Percentiles rank a stretch among this genome's conserved stretches.
These are phyloP conservation scores for Lasiosphaeria hispida DNA, from an alignment of 495 filamentous ascomycete genomes.

Conservation along the genomic window DNA sequence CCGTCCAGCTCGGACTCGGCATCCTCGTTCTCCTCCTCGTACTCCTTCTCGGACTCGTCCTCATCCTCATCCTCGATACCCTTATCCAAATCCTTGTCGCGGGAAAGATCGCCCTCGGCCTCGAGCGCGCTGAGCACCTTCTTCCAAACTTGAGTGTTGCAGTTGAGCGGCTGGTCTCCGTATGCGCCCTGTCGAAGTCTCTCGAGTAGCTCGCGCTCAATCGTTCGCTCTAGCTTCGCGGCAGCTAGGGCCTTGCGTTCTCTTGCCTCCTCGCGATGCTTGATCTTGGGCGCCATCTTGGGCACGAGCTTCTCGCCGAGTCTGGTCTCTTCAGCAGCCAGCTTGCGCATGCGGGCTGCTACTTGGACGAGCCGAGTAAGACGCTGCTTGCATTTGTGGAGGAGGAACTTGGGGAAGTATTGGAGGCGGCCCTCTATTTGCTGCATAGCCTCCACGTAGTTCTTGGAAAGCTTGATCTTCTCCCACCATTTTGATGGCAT, in stretches of 20 bases:
- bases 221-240: slow-evolving; percentile 92
- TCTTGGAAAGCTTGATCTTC: slow-evolving; percentile 80
- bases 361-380: slow-evolving; percentile 94
- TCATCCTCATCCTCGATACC: slow-evolving; percentile 76
- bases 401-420: slow-evolving; percentile 94
- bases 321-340: slow-evolving; percentile 84
- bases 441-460: slow-evolving; percentile 79
- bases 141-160: slow-evolving; percentile 94
- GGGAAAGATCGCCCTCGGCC: slow-evolving; percentile 73
- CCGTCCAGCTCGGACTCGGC: slow-evolving; percentile 62
- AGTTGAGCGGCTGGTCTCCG: slow-evolving; percentile 90
- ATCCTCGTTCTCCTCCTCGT: slow-evolving; percentile 67
- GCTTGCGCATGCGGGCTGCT: slow-evolving; percentile 73
- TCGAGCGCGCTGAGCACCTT: slow-evolving; percentile 91
- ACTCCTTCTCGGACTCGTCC: slow-evolving; percentile 61
- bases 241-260: slow-evolving; percentile 92
- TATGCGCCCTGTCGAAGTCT: slow-evolving; percentile 88
- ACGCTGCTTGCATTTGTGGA: slow-evolving; percentile 97
- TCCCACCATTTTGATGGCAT: slow-evolving; percentile 94
- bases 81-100: slow-evolving; percentile 85
- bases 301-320: slow-evolving; percentile 89
- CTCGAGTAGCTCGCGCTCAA: slow-evolving; percentile 95
- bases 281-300: slow-evolving; percentile 88
- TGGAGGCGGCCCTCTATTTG: slow-evolving; percentile 86
- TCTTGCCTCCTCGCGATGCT: slow-evolving; percentile 80